These are phyloP conservation scores for Parathielavia hyrcaniae DNA, from an alignment of 495 filamentous ascomycete genomes.

Conservation along the genomic window DNA sequence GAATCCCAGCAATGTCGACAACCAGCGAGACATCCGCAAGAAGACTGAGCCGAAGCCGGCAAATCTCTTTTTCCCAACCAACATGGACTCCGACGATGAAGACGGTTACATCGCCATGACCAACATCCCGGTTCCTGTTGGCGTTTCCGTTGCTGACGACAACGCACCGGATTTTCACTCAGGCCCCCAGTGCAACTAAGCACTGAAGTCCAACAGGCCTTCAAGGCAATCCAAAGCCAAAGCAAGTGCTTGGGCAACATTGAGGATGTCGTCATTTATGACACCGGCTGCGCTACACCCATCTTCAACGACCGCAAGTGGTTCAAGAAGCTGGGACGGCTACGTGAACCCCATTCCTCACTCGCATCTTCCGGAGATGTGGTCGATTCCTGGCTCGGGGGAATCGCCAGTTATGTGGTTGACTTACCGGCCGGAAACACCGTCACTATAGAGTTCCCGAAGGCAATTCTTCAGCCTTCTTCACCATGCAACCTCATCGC, in stretches of 20 bases:
- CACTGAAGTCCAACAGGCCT: slow-evolving; percentile 7
- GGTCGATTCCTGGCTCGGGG: too few species aligned
- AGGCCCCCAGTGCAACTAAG: not conserved
- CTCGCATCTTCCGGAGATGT: too few species aligned
- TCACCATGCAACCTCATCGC: not conserved
- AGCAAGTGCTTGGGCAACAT: too few species aligned
- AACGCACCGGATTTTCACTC: not conserved
- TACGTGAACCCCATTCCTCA: not conserved
- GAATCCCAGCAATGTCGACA: too few species aligned
- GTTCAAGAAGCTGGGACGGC: not conserved
- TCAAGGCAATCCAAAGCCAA: not conserved
- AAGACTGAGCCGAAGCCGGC: not conserved
- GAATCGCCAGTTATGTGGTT: not conserved
- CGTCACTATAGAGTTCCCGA: not conserved
- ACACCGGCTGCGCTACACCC: not conserved
- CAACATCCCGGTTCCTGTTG: not conserved
- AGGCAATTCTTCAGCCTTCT: not conserved
- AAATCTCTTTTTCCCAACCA: not conserved
- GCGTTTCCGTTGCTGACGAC: not conserved
- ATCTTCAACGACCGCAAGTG: slow-evolving; percentile 6
- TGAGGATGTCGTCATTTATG: not conserved
- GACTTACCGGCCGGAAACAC: not conserved
- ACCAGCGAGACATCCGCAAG: too few species aligned
- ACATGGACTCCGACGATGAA: not conserved
- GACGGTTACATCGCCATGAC: not conserved